Conservation (phyloP, 2,329 filamentous ascomycete genomes). For the Leptodontidium sp. region DNA sequence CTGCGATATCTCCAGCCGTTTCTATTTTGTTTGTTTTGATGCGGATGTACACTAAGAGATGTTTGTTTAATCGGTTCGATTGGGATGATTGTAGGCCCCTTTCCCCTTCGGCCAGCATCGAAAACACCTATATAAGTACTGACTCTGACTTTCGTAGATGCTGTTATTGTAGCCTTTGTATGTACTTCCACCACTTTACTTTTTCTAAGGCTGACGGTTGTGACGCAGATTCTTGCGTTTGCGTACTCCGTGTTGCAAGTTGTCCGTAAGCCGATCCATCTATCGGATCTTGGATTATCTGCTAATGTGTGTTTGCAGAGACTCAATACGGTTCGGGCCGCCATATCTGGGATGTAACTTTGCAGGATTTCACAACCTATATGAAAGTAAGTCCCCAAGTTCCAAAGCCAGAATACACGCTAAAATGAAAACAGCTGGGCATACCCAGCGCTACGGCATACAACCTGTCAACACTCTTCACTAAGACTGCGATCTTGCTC, state of each 20-base stretch:
- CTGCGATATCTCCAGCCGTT: constrained; percentile 10
- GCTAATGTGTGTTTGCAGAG: background rate
- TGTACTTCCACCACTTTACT: no score
- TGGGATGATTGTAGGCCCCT: constrained; percentile 21
- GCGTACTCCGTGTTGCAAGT: background rate
- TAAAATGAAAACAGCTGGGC: constrained; percentile 8
- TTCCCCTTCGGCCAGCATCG: background rate
- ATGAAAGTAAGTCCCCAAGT: background rate
- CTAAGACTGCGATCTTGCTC: constrained; percentile 21
- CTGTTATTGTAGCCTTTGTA: constrained; percentile 18
- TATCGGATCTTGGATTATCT: background rate
- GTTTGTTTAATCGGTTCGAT: constrained; percentile 10
- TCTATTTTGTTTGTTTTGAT: constrained; percentile 21
- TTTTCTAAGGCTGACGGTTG: background rate
- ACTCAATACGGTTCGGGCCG: constrained; percentile 16
- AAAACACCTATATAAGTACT: background rate
- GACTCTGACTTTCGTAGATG: background rate
- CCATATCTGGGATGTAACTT: constrained; percentile 16
- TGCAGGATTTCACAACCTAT: background rate
- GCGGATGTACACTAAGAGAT: constrained; percentile 16
- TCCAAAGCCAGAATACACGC: background rate
- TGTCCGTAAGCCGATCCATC: background rate
- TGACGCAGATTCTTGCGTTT: background rate
- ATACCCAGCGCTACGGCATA: constrained; percentile 16
- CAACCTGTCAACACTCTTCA: constrained; percentile 14